Base-by-base conservation (phyloP, 2,329 filamentous ascomycete species). In the Ramularia collo-cygni region DNA sequence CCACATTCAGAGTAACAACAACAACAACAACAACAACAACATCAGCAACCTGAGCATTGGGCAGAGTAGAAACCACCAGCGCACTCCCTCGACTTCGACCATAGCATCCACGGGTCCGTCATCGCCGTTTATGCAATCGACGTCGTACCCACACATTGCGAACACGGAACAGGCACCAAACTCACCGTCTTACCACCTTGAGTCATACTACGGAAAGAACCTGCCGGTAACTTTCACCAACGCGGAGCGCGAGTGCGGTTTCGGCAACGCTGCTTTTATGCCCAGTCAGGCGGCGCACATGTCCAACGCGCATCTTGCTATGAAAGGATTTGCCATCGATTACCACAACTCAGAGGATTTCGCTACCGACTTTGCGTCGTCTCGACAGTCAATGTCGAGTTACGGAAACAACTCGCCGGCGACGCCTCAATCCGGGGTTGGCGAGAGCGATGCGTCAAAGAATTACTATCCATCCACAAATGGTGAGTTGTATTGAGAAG, bases 321-420 rank as follows among this genome's bases (percentile, higher is more conserved):
- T 79, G 72, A 75, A 74, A 64, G 69, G 71, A 44, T 72, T 71
- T 42, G 65, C 74, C 43, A 68, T 79, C 64, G 75, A 71, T 42
- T 64, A 72, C 43, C 65, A 72, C 52, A 64, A 63, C 47, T 55
- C 51, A 31, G 72, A 75, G 39, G 72, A 75, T 21, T 68, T 71
- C 35, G 54, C 66, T 24, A 64, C 70, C 29, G 71, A 69, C 38
- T 69, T 75, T 50, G 68, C 70, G 38, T 71, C 76, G 24, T 71
- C 72, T 31, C 64, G 74, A 39, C 70, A 72, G 40, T 79, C 76
- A 3, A 76, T 77, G 43, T 79, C 76, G 2, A 79, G 72, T 41
- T 67, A 73, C 59, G 76, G 74, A 50, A 73, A 75, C 51, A 73
- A 78, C 52, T 79, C 75, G 21, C 76, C 76, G 8, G 72, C 74